Evolutionary conservation across 768 basidiomycete genomes (phyloP).

Genomic region (Amanita pseudoporphyria): DNA sequence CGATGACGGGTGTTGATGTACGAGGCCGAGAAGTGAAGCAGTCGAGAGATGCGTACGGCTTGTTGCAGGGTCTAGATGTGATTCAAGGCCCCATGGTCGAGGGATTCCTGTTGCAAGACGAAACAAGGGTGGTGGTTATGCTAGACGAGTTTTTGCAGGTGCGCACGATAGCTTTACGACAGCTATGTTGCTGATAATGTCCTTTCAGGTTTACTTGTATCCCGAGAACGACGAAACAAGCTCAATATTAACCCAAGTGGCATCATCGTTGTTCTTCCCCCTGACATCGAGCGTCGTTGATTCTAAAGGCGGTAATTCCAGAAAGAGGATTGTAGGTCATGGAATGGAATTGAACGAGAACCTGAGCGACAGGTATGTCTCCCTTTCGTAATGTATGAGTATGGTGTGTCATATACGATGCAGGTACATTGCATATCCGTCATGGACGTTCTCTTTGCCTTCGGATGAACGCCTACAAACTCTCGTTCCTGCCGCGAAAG

Average conservation of each 20-base stretch:
- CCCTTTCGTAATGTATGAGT: background rate
- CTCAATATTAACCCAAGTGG: constrained; percentile 32
- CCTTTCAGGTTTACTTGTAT: constrained; percentile 49
- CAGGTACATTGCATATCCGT: constrained; percentile 42
- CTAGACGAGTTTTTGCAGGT: constrained; percentile 77
- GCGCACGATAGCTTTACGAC: constrained; percentile 9
- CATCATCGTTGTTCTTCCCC: constrained; percentile 44
- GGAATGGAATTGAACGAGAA: constrained; percentile 33
- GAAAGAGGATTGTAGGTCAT: constrained; percentile 48
- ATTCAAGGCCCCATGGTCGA: constrained; percentile 53
- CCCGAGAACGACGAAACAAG: constrained; percentile 44
- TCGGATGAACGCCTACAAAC: constrained; percentile 47
- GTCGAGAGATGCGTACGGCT: constrained; percentile 8
- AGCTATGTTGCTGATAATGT: background rate
- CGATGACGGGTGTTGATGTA: constrained; percentile 65
- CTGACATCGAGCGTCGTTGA: constrained; percentile 29
- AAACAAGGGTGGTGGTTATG: constrained; percentile 45
- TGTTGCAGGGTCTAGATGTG: constrained; percentile 51
- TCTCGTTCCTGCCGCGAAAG: constrained; percentile 34
- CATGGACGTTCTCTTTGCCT: constrained; percentile 56
- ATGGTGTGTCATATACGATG: constrained; percentile 15
- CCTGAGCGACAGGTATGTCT: constrained; percentile 21
- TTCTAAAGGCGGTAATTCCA: constrained; percentile 15
- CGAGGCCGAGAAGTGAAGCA: background rate
- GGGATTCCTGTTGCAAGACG: constrained; percentile 40